Evolutionary conservation across 163 green algal species (phyloP).

Genomic region (Volvox carteri): DNA sequence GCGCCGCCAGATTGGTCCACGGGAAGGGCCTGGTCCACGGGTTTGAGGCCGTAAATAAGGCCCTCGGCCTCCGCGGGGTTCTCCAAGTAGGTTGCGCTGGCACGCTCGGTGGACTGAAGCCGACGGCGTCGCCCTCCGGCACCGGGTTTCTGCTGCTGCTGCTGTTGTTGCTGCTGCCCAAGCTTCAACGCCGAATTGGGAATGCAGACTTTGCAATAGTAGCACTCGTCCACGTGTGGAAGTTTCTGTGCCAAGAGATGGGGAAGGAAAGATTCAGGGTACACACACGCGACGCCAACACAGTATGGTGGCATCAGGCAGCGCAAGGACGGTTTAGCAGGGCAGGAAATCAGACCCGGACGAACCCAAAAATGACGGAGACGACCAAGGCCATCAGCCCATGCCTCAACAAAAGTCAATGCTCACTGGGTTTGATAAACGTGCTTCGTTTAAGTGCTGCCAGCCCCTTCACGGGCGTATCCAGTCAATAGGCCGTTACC

Average conservation of each 20-base stretch:
- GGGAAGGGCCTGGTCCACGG: not conserved
- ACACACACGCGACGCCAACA: too few species aligned
- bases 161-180: constrained; percentile 15
- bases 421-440: too few species aligned
- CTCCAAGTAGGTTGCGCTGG: not conserved
- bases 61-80: constrained; percentile 41
- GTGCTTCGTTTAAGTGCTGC: too few species aligned
- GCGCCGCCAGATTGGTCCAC: not conserved
- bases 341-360: too few species aligned
- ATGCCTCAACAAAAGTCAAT: too few species aligned
- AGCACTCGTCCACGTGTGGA: constrained; percentile 51
- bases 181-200: constrained; percentile 40
- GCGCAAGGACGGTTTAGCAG: too few species aligned
- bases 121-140: not conserved
- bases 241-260: not conserved
- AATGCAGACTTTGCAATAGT: constrained; percentile 51
- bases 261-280: not conserved
- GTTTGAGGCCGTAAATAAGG: constrained; percentile 40
- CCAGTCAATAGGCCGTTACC: too few species aligned
- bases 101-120: not conserved
- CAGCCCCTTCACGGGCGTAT: too few species aligned
- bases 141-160: not conserved
- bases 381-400: too few species aligned
- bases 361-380: too few species aligned
- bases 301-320: too few species aligned